These are phyloP conservation scores for Fremontodendron californicum DNA, from an alignment of 345 rosid species.

Conservation along the genomic window DNA sequence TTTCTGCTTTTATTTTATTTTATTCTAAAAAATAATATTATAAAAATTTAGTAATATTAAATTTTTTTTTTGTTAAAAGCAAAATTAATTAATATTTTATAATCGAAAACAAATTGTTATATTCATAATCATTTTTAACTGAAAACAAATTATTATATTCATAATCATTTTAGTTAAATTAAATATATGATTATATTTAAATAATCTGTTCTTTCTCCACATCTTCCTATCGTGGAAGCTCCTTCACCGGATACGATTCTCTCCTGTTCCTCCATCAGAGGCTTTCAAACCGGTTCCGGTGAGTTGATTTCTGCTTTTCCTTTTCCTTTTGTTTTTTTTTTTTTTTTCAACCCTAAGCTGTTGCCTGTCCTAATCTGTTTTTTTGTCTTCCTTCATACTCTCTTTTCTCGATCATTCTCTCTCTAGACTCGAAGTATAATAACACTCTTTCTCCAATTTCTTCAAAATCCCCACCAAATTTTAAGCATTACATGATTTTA, in stretches of 20 bases:
- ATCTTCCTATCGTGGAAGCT: background rate
- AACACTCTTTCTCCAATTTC: background rate
- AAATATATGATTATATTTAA: background rate
- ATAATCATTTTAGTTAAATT: background rate
- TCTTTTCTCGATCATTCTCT: background rate
- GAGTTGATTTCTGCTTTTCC: background rate
- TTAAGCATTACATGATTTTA: background rate
- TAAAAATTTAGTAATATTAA: too few relatives aligned
- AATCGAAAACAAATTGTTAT: too few relatives aligned
- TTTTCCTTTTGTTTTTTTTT: background rate
- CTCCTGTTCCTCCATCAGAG: background rate
- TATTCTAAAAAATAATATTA: too few relatives aligned
- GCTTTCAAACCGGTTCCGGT: background rate
- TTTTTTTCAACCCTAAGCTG: background rate
- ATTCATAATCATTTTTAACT: too few relatives aligned
- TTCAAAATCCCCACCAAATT: background rate
- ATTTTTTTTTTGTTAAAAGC: too few relatives aligned
- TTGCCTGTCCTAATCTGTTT: background rate
- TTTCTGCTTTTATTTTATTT: too few relatives aligned
- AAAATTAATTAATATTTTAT: too few relatives aligned
- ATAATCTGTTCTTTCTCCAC: background rate
- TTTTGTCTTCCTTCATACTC: background rate
- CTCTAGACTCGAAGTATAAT: background rate
- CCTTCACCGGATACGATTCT: background rate
- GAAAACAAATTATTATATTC: too few relatives aligned